phyloP scores from a whole-genome alignment of 2,329 filamentous ascomycete species.

The Corynespora cassiicola region DNA sequence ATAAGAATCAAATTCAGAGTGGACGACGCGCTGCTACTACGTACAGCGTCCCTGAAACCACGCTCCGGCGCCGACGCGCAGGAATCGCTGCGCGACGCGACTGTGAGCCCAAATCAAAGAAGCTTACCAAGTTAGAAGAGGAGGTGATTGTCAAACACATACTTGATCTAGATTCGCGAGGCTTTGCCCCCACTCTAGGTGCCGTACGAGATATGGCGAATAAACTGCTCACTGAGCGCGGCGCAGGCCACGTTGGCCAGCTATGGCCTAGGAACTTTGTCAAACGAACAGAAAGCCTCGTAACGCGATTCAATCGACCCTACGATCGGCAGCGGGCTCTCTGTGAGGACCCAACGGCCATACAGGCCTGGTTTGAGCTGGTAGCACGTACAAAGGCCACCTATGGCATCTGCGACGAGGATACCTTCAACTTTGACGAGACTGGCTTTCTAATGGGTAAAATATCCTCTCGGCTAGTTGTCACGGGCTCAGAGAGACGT shows the following conservation, averaged over 20 bases:
- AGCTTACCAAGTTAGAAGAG: conserved; percentile 20
- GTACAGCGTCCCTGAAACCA: too few relatives aligned
- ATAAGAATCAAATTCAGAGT: too few relatives aligned
- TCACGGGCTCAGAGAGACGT: conserved; percentile 12
- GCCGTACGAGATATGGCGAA: conserved; percentile 9
- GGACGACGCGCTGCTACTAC: too few relatives aligned
- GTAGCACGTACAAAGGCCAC: conserved; percentile 9
- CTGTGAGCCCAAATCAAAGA: conserved; percentile 18
- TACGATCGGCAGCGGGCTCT: conserved; percentile 20
- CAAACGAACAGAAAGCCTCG: conserved; percentile 18
- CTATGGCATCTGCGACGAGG: conserved; percentile 14
- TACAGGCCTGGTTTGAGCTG: conserved; percentile 14
- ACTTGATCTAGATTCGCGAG: conserved; percentile 7
- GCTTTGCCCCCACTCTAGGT: conserved; percentile 3
- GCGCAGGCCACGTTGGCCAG: conserved; percentile 20
- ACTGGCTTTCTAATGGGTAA: conserved; percentile 18
- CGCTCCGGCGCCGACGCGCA: too few relatives aligned
- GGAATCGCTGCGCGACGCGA: too few relatives aligned
- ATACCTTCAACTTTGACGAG: conserved; percentile 23
- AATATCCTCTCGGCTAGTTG: conserved; percentile 11
- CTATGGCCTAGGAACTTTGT: conserved; percentile 34
- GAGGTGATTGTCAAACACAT: conserved; percentile 16
- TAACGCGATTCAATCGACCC: conserved; percentile 4
- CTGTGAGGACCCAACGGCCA: conserved; percentile 17
- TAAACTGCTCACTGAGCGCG: conserved; percentile 6